Evolutionary conservation across 495 filamentous ascomycete genomes (phyloP).

Genomic region (Hypoxylon perforatum): DNA sequence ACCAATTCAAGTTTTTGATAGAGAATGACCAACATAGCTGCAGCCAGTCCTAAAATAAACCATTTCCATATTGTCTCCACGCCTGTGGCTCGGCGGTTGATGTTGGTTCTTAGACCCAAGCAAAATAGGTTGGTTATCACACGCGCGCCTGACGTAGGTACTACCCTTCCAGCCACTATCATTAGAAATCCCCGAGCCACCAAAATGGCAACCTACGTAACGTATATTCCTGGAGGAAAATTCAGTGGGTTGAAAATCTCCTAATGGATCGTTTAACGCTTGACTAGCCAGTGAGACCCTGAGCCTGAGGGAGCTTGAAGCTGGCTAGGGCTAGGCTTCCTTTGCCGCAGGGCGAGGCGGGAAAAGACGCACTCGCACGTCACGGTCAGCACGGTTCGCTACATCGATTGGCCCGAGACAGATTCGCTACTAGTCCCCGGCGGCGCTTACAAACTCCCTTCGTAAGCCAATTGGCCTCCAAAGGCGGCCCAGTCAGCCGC

Average conservation of each 20-base stretch:
- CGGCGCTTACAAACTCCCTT: slow-evolving; percentile 33
- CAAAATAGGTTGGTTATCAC: not conserved
- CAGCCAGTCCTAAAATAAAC: slow-evolving; percentile 10
- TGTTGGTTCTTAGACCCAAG: not conserved
- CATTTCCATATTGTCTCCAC: slow-evolving; percentile 3
- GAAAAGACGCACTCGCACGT: not conserved
- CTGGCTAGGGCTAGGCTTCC: too few species aligned
- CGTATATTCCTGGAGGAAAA: not conserved
- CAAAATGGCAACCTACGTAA: slow-evolving; percentile 13
- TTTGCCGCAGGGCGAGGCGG: slow-evolving; percentile 10
- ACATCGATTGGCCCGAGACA: slow-evolving; percentile 26
- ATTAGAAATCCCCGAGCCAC: slow-evolving; percentile 24
- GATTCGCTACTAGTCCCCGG: slow-evolving; percentile 6
- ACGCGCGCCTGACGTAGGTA: slow-evolving; percentile 26
- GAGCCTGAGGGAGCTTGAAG: slow-evolving; percentile 1
- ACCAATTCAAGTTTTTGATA: too few species aligned
- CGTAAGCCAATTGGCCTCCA: not conserved
- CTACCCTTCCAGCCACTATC: slow-evolving; percentile 7
- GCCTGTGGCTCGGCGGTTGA: slow-evolving; percentile 6
- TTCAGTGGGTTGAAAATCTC: slow-evolving; percentile 9
- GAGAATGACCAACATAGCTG: too few species aligned
- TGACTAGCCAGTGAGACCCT: slow-evolving; percentile 12
- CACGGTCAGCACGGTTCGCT: slow-evolving; percentile 18
- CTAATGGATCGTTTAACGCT: slow-evolving; percentile 32
- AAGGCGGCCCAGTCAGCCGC: slow-evolving; percentile 30